These are phyloP conservation scores for Kodamaea leandrae DNA, from an alignment of 805 yeast species.

Conservation along the genomic window DNA sequence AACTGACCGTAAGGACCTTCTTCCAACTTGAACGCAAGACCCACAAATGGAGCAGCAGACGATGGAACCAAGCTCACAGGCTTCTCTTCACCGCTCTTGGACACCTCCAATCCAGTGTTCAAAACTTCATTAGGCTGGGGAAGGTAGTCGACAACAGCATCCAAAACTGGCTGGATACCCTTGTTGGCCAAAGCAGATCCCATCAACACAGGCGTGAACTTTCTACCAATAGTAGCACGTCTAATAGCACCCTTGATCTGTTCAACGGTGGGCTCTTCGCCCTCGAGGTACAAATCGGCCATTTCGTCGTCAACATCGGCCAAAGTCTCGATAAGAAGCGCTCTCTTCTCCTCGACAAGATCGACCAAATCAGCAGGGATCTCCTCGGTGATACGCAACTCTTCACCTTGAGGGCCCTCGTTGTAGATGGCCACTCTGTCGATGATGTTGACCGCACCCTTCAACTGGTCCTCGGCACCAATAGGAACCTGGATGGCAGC, in stretches of 20 bases:
- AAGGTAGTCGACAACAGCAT: conserved; percentile 91
- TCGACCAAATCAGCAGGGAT: conserved; percentile 80
- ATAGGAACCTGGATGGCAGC: conserved; percentile 98
- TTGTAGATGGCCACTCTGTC: conserved; percentile 84
- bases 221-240: conserved; percentile 91
- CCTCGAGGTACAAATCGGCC: conserved; percentile 89
- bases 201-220: conserved; percentile 98
- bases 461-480: conserved; percentile 81
- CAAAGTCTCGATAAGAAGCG: conserved; percentile 80
- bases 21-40: conserved; percentile 97
- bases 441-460: conserved; percentile 90
- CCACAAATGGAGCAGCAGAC: conserved; percentile 77
- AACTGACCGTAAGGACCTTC: conserved; percentile 98
- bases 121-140: conserved; percentile 94
- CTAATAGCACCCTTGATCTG: conserved; percentile 90
- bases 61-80: conserved; percentile 76
- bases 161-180: conserved; percentile 93
- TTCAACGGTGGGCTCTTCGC: conserved; percentile 77
- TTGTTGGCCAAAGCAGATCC: conserved; percentile 97
- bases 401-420: conserved; percentile 89
- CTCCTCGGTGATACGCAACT: conserved; percentile 52
- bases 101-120: conserved; percentile 82
- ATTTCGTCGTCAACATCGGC: conserved; percentile 99
- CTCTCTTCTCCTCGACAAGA: conserved; percentile 87
- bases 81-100: conserved; percentile 46